A percentile compares a stretch with the other conserved stretches of the same genome.
Conservation (phyloP, 345 rosid species). For the Eucalyptus sp. region DNA sequence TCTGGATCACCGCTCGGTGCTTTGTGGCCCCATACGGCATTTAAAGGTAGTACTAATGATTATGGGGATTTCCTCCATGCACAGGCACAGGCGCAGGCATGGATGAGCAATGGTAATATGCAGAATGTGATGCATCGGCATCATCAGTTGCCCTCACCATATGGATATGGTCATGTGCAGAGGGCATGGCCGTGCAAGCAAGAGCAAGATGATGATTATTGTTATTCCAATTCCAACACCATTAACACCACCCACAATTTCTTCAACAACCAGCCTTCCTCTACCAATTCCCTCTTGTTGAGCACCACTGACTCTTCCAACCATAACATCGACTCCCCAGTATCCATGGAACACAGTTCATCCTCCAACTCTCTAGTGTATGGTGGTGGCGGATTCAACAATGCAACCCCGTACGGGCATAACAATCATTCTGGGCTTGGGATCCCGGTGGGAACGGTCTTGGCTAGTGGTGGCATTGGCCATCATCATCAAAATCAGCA, state of each 20-base stretch:
- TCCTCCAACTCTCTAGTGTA: conserved; percentile 37
- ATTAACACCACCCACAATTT: conserved; percentile 35
- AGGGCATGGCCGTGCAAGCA: conserved; percentile 64
- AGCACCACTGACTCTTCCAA: conserved; percentile 30
- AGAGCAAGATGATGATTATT: conserved; percentile 23
- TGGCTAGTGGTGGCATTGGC: conserved; percentile 1
- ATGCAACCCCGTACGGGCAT: conserved; percentile 14
- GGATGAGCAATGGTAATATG: conserved; percentile 37
- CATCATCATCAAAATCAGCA: background rate
- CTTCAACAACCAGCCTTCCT: conserved; percentile 14
- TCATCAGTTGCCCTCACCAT: background rate
- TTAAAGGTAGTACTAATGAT: background rate
- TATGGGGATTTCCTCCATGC: conserved; percentile 5
- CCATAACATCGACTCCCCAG: background rate
- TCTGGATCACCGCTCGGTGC: background rate
- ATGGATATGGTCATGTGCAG: conserved; percentile 8
- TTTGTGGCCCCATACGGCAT: background rate
- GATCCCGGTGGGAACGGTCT: conserved; percentile 26
- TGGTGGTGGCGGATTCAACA: conserved; percentile 8
- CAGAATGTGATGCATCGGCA: conserved; percentile 25
- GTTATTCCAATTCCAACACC: conserved; percentile 13
- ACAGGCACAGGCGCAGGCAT: background rate
- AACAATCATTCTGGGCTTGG: conserved; percentile 25
- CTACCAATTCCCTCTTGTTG: conserved; percentile 17
- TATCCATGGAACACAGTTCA: conserved; percentile 36